A percentile compares a stretch with the other conserved stretches of the same genome.
These are phyloP conservation scores for Smithsoniella earleae DNA, from an alignment of 163 green algal genomes.

Conservation along the genomic window DNA sequence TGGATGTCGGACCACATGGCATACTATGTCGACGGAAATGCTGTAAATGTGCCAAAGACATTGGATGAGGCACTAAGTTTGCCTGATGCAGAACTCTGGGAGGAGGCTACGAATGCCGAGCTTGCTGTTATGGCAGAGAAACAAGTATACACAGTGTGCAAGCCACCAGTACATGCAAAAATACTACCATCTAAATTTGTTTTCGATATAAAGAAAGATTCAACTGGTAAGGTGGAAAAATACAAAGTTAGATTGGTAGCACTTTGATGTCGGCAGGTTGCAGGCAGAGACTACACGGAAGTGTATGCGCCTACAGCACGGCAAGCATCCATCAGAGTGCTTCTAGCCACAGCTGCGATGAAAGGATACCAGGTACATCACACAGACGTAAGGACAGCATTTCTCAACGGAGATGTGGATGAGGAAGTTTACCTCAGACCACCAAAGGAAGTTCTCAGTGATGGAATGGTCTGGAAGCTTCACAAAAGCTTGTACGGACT, in stretches of 20 bases:
- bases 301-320: neutral
- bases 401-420: neutral
- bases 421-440: neutral
- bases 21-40: neutral
- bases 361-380: neutral
- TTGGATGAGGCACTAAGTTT: neutral
- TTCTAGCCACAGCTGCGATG: neutral
- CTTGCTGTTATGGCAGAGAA: conserved; percentile 29
- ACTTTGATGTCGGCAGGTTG: neutral
- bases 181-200: conserved; percentile 46
- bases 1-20: neutral
- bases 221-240: neutral
- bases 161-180: conserved; percentile 31
- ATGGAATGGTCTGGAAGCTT: conserved; percentile 32
- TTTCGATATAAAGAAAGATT: conserved; percentile 45
- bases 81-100: conserved; percentile 8
- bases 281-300: neutral
- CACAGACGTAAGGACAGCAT: neutral
- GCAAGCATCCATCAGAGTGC: neutral
- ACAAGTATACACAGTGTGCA: conserved; percentile 32
- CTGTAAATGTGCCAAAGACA: neutral
- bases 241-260: neutral
- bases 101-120: conserved; percentile 32
- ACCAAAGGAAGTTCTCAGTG: neutral
- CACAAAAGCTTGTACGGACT: conserved; percentile 44